These are phyloP conservation scores for Quercus tomentella DNA, from an alignment of 331 rosid genomes.

Conservation along the genomic window DNA sequence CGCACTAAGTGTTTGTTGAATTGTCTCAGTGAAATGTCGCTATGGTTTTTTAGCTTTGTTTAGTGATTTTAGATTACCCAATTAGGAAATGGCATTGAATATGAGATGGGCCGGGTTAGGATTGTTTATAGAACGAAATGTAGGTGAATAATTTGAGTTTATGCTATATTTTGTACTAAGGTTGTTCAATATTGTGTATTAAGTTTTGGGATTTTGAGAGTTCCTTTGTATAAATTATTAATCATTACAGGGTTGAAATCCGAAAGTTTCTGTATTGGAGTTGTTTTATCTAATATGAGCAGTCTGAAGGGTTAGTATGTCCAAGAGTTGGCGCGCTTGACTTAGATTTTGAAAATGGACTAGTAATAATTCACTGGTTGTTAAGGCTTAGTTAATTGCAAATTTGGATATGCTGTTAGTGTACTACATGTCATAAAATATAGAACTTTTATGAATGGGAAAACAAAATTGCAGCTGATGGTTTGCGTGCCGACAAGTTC, in stretches of 20 bases:
- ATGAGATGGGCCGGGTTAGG: background rate
- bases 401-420: background rate
- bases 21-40: slow-evolving; percentile 9
- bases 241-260: background rate
- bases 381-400: background rate
- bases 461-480: slow-evolving; percentile 62
- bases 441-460: slow-evolving; percentile 1
- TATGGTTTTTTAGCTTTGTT: background rate
- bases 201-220: background rate
- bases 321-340: background rate
- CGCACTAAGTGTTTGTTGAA: slow-evolving; percentile 24
- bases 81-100: background rate
- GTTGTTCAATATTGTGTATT: background rate
- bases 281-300: background rate
- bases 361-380: background rate
- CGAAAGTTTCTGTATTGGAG: background rate
- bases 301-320: background rate
- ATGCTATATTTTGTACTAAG: background rate
- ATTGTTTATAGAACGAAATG: background rate
- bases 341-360: background rate
- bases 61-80: background rate
- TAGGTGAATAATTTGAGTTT: background rate
- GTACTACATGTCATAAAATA: background rate
- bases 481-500: slow-evolving; percentile 91
- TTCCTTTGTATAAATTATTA: background rate